Evolutionary conservation across 148 eudicot species (phyloP), one percentile per base, ranked within the genome.

Genomic region (Gaultheria prostrata): DNA sequence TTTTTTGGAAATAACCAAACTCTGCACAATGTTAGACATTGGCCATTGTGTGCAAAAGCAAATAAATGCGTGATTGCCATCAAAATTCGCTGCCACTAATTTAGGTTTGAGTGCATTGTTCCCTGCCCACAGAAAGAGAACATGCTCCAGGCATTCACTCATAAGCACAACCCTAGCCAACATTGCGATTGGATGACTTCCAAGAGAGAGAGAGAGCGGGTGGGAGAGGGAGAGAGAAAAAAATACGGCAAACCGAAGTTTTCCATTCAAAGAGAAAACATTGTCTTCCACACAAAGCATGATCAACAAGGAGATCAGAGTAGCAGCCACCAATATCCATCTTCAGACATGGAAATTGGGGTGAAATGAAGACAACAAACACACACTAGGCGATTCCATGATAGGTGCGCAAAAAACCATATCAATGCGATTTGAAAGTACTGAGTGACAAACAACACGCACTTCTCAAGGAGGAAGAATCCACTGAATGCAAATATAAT

Each of bases 381-480:
- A 61, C 67, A 65, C 72, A 49, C 35, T 6, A 65, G 65, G 21
- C 18, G 71, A 76, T 45, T 79, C 82, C 79, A 79, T 28, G 24
- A 77, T 39, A 33, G 72, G 78, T 56, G 78, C 18, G 76, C 59
- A 20, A 10, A 77, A 70, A 84, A 79, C 82, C 85, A 82, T 84
- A 76, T 50, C 21, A 71, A 56, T 63, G 61, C 26, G 59, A 51
- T 74, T 71, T 21, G 69, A 81, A 71, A 46, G 30, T 35, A 53
- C 21, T 76, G 84, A 67, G 74, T 9, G 10, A 56, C 48, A 81
- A 74, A 78, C 45, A 33, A 48, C 86, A 75, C 71, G 20, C 86
- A 80, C 81, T 75, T 61, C 76, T 80, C 65, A 80, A 77, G 79
- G 49, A 72, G 73, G 48, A 76, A 67, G 53, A 77, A 79, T 82